These are phyloP conservation scores for Catharanthus roseus DNA, from an alignment of 257 asterid species.

Conservation along the genomic window DNA sequence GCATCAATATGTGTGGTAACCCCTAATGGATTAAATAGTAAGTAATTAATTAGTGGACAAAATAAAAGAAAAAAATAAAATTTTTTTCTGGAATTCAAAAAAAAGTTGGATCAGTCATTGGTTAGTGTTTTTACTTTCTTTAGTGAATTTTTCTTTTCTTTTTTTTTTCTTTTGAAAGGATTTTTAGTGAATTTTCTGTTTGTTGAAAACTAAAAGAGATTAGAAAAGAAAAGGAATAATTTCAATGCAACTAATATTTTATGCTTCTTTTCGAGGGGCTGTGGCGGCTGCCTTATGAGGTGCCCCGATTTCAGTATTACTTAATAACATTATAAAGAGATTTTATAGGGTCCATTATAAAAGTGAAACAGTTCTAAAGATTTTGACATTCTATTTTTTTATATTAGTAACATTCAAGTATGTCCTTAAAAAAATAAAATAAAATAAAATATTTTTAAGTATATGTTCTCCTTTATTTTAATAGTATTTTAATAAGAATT, in stretches of 20 bases:
- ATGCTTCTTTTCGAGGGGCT: constrained; percentile 22
- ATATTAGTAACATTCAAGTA: too few relatives aligned
- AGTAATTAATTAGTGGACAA: too few relatives aligned
- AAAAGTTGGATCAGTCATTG: neutral
- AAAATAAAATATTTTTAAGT: too few relatives aligned
- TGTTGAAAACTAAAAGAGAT: constrained; percentile 14
- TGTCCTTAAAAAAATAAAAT: too few relatives aligned
- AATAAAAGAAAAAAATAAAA: neutral
- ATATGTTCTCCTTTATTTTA: too few relatives aligned
- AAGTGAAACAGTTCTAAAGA: constrained; percentile 6
- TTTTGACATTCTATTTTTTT: neutral
- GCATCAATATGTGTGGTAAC: neutral
- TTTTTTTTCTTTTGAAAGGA: too few relatives aligned
- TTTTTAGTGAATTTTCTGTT: neutral
- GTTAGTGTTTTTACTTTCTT: too few relatives aligned
- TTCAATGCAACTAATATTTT: neutral
- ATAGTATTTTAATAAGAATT: too few relatives aligned
- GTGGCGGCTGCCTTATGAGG: constrained; percentile 34
- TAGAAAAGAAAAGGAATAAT: constrained; percentile 8
- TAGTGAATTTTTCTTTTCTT: too few relatives aligned
- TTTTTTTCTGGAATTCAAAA: too few relatives aligned
- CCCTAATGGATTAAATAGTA: neutral
- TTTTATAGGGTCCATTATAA: constrained; percentile 19
- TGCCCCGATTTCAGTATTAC: neutral
- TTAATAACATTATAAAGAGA: constrained; percentile 18